Evolutionary conservation across 192 early-diverging fungal genomes (phyloP), one percentile per base, ranked within the genome.

Genomic region (Coemansia sp.): DNA sequence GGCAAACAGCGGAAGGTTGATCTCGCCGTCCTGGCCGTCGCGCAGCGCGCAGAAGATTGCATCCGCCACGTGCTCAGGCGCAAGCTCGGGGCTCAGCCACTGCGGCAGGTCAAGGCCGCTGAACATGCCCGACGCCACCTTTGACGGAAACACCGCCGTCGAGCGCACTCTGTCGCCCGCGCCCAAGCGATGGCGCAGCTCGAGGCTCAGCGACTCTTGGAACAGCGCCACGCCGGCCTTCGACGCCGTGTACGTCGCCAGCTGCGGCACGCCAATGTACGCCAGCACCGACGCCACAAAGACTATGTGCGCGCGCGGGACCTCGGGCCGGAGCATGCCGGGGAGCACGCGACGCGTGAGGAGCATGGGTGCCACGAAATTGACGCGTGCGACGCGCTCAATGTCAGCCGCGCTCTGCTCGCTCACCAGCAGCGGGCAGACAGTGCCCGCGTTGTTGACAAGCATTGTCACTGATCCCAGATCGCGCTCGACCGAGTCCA

Each of bases 371-470:
- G 89, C 89, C 42, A 93, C 70, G 9, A 90, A 71, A 58, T 96
- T 96, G 61, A 91, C 87, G 32, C 86, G 64, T 37, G 92, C 78
- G 6, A 89, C 87, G 16, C 77, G 70, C 52, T 86, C 74, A 43
- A 93, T 85, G 6, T 92, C 88, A 3, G 75, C 75, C 14, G 71
- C 67, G 2, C 84, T 87, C 66, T 85, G 67, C 43, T 94, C 92
- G 23, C 83, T 39, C 38, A 92, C 72, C 9, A 80, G 66, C 55
- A 77, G 86, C 7, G 89, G 88, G 46, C 69, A 76, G 32, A 93
- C 78, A 26, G 91, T 89, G 11, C 90, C 94, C 7, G 92, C 94
- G 77, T 94, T 94, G 75, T 93, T 94, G 58, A 96, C 57, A 6
- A 96, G 63, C 46, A 94, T 87, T 1, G 91, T 96, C 7, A 90